A percentile compares a stretch with the other conserved stretches of the same genome.
Conservation (phyloP, 2,329 filamentous ascomycete genomes). For the Neofusicoccum ribis region DNA sequence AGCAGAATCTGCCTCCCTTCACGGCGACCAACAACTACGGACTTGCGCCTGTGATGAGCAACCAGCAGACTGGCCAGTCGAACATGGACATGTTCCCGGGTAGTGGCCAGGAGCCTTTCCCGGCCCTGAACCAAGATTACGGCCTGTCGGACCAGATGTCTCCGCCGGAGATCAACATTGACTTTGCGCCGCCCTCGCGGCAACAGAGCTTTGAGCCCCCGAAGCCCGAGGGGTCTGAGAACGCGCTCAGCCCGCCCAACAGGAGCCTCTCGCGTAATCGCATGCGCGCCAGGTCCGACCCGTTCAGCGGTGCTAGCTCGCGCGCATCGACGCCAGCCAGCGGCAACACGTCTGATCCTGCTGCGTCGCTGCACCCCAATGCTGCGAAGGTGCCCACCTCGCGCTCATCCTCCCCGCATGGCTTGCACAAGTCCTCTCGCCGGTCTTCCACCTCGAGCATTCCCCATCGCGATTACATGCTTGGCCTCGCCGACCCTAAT, state of each 20-base stretch:
- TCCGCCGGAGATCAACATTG: conserved; percentile 92
- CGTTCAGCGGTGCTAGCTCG: conserved; percentile 52
- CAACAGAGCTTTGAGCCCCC: conserved; percentile 66
- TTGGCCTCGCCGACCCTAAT: conserved; percentile 86
- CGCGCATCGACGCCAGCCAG: conserved; percentile 45
- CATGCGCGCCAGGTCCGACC: conserved; percentile 62
- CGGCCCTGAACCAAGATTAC: conserved; percentile 54
- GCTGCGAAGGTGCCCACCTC: conserved; percentile 40
- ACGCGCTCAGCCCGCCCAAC: conserved; percentile 82
- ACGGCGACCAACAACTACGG: conserved; percentile 47
- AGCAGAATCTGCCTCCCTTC: conserved; percentile 56
- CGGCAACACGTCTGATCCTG: conserved; percentile 28
- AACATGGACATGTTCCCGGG: conserved; percentile 54
- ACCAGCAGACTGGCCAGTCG: conserved; percentile 48
- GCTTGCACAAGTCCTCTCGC: conserved; percentile 42
- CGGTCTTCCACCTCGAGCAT: conserved; percentile 55
- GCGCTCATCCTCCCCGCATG: conserved; percentile 50
- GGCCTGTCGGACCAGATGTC: conserved; percentile 74
- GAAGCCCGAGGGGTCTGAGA: conserved; percentile 60
- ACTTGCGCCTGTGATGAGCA: conserved; percentile 48
- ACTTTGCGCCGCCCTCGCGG: conserved; percentile 76
- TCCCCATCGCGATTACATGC: conserved; percentile 71
- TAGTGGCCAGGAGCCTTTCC: conserved; percentile 50
- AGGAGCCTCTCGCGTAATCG: conserved; percentile 57
- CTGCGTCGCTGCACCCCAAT: conserved; percentile 45